Conservation (phyloP, 805 yeast genomes). For the Komagataella pseudopastoris region DNA sequence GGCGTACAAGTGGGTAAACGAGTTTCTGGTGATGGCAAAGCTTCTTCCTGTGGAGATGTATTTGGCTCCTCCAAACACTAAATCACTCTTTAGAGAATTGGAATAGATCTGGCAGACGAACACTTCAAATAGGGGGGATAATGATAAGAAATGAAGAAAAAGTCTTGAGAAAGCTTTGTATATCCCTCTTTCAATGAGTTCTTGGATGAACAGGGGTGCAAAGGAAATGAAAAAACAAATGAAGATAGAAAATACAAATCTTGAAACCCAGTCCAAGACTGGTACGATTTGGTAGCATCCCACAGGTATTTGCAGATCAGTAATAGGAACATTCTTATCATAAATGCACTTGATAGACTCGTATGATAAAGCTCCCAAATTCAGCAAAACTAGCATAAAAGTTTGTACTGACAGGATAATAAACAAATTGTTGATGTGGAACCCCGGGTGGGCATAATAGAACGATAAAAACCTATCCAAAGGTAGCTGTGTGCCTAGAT, state of each 20-base stretch:
- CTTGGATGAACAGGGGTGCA: slow-evolving; percentile 79
- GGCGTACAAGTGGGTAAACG: slow-evolving; percentile 61
- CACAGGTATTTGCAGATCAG: slow-evolving; percentile 59
- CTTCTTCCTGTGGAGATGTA: slow-evolving; percentile 93
- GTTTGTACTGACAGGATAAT: slow-evolving; percentile 79
- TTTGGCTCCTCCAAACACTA: slow-evolving; percentile 83
- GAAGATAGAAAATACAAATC: slow-evolving; percentile 80
- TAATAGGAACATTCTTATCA: slow-evolving; percentile 52
- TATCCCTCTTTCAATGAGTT: slow-evolving; percentile 73
- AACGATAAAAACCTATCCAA: slow-evolving; percentile 83
- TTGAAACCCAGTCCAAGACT: slow-evolving; percentile 79
- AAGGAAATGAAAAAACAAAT: slow-evolving; percentile 90
- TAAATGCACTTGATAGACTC: slow-evolving; percentile 62
- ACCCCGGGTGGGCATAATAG: slow-evolving; percentile 95
- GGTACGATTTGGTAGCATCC: slow-evolving; percentile 85
- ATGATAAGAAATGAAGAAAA: slow-evolving; percentile 60
- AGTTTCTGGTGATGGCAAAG: slow-evolving; percentile 72
- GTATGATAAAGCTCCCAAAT: slow-evolving; percentile 64
- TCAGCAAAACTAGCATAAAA: slow-evolving; percentile 69
- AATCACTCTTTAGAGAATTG: slow-evolving; percentile 56
- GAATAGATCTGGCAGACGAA: slow-evolving; percentile 92
- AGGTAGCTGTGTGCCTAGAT: slow-evolving; percentile 80
- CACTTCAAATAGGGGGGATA: slow-evolving; percentile 89
- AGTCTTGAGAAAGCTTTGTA: slow-evolving; percentile 63
- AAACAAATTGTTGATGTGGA: slow-evolving; percentile 82